Percentiles rank a stretch among this genome's conserved stretches.
Evolutionary conservation across 768 basidiomycete genomes (phyloP).

Genomic region (Crucibulum laeve): DNA sequence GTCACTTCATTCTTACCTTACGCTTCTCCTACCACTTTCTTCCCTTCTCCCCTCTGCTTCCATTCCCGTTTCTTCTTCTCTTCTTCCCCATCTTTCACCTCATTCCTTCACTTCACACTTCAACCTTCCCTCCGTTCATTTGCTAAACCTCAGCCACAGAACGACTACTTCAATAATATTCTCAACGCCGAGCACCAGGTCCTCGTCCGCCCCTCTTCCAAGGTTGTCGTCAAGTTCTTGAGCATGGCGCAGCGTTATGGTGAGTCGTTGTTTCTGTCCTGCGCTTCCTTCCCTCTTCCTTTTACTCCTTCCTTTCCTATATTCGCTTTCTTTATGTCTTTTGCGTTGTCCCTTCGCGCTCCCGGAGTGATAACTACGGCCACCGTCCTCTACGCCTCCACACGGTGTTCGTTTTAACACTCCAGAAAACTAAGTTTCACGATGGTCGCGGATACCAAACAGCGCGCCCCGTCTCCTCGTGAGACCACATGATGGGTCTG

Average conservation of each 20-base stretch:
- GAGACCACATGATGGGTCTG: conserved; percentile 26
- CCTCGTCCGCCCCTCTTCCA: conserved; percentile 93
- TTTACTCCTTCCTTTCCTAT: conserved; percentile 1
- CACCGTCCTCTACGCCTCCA: conserved; percentile 57
- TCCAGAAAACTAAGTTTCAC: conserved; percentile 66
- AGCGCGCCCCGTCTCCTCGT: conserved; percentile 35
- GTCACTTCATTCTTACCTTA: conserved; percentile 30
- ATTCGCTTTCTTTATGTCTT: no score
- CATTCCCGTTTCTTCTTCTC: conserved; percentile 83
- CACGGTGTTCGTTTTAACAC: conserved; percentile 80
- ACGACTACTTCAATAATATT: conserved; percentile 84
- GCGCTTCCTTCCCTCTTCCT: conserved; percentile 8
- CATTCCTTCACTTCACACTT: not conserved
- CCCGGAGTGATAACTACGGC: conserved; percentile 88
- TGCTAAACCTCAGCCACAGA: no score
- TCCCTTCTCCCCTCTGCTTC: conserved; percentile 13
- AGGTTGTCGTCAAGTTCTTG: conserved; percentile 97
- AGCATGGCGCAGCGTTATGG: conserved; percentile 99
- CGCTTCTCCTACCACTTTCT: conserved; percentile 13
- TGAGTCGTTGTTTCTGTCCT: no score
- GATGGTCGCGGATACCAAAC: conserved; percentile 59
- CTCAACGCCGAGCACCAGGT: conserved; percentile 99
- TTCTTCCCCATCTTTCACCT: conserved; percentile 38
- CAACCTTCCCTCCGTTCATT: not conserved
- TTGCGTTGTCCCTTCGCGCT: no score